These are phyloP conservation scores for Agrocybe pediades DNA, from an alignment of 768 basidiomycete species.

Conservation along the genomic window DNA sequence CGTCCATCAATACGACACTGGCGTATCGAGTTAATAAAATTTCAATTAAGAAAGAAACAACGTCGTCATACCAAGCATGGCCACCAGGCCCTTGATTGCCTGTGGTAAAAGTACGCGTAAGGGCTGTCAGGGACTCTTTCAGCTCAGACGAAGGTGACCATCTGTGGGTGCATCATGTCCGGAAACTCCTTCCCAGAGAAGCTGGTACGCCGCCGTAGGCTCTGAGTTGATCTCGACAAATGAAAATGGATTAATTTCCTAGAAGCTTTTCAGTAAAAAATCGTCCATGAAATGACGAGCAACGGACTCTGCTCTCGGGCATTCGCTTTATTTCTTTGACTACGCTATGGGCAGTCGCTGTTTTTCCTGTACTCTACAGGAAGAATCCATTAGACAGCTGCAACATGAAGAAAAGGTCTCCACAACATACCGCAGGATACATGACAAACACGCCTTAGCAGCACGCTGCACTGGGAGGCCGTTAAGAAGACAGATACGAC, in stretches of 20 bases:
- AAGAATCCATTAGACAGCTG: too few relatives aligned
- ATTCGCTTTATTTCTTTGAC: too few relatives aligned
- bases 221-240: slow-evolving; percentile 98
- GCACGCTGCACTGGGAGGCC: too few relatives aligned
- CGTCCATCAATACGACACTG: slow-evolving; percentile 97
- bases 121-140: slow-evolving; percentile 79
- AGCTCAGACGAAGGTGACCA: slow-evolving; percentile 64
- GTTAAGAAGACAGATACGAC: too few relatives aligned
- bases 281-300: too few relatives aligned
- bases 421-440: too few relatives aligned
- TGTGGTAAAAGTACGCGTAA: slow-evolving; percentile 77
- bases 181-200: slow-evolving; percentile 92
- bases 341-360: too few relatives aligned
- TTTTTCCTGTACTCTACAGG: too few relatives aligned
- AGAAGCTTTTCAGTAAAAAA: neutral
- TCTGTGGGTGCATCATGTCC: slow-evolving; percentile 68
- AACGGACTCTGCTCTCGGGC: too few relatives aligned
- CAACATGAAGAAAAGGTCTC: too few relatives aligned
- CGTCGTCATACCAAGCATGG: slow-evolving; percentile 77
- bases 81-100: slow-evolving; percentile 74
- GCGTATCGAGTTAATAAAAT: slow-evolving; percentile 3
- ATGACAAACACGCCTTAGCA: too few relatives aligned
- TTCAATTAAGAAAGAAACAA: slow-evolving; percentile 3
- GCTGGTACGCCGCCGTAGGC: slow-evolving; percentile 86
- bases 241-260: slow-evolving; percentile 94